These are phyloP conservation scores for Aspergillus piperis DNA, from an alignment of 2,329 filamentous ascomycete genomes.

Conservation along the genomic window DNA sequence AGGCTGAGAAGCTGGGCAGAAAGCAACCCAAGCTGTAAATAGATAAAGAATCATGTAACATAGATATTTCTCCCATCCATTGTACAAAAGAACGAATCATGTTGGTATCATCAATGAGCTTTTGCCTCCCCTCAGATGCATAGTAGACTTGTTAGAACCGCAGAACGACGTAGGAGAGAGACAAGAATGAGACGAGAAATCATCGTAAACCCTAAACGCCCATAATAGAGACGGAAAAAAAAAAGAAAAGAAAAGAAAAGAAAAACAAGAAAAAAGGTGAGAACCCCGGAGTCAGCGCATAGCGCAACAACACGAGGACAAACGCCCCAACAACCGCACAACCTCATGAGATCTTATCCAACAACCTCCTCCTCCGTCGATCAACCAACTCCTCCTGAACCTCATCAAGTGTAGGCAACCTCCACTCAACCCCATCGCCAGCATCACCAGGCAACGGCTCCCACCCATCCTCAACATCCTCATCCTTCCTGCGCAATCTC, in stretches of 20 bases:
- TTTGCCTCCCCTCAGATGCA: conserved; percentile 18
- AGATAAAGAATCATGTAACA: conserved; percentile 17
- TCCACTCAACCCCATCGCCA: conserved; percentile 81
- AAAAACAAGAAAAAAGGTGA: conserved; percentile 14
- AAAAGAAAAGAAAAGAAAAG: background rate
- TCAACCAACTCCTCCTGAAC: conserved; percentile 94
- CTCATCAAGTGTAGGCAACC: conserved; percentile 80
- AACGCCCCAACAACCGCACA: background rate
- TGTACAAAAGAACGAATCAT: conserved; percentile 27
- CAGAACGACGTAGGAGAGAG: background rate
- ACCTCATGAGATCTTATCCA: conserved; percentile 72
- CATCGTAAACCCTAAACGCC: conserved; percentile 25
- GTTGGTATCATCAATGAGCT: conserved; percentile 22
- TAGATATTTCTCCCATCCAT: conserved; percentile 12
- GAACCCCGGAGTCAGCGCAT: conserved; percentile 3
- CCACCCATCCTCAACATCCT: conserved; percentile 69
- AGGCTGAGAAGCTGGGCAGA: conserved; percentile 38
- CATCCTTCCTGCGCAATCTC: conserved; percentile 62
- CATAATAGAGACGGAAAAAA: conserved; percentile 1
- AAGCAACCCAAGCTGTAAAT: conserved; percentile 29
- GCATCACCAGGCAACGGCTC: conserved; percentile 82
- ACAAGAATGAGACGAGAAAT: conserved; percentile 11
- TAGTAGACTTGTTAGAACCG: conserved; percentile 11
- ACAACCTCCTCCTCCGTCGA: conserved; percentile 74
- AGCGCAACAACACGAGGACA: conserved; percentile 8